Evolutionary conservation across 2,329 filamentous ascomycete genomes (phyloP).

Genomic region (Penicillium corylophilum): DNA sequence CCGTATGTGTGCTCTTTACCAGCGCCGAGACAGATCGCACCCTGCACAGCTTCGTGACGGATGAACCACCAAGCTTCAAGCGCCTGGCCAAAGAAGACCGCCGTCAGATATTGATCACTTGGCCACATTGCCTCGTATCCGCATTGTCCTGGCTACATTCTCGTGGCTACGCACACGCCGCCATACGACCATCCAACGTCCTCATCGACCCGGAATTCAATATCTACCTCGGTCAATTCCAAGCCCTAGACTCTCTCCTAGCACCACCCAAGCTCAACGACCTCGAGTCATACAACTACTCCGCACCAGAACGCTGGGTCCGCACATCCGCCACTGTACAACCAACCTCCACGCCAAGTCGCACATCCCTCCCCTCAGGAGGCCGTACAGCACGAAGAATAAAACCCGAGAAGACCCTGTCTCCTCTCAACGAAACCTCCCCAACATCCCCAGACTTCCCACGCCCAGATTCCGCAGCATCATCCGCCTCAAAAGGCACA

Average conservation of each 20-base stretch:
- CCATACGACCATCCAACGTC: slow-evolving; percentile 61
- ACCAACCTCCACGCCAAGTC: slow-evolving; percentile 26
- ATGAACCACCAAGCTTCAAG: slow-evolving; percentile 44
- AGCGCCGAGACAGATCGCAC: slow-evolving; percentile 41
- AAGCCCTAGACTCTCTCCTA: slow-evolving; percentile 55
- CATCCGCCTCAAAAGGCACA: slow-evolving; percentile 34
- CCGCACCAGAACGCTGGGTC: slow-evolving; percentile 56
- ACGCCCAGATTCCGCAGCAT: slow-evolving; percentile 32
- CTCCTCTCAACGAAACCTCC: slow-evolving; percentile 25
- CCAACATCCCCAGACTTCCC: slow-evolving; percentile 21
- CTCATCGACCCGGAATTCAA: slow-evolving; percentile 56
- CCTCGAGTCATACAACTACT: slow-evolving; percentile 59
- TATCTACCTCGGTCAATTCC: slow-evolving; percentile 60
- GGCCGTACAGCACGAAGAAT: slow-evolving; percentile 40
- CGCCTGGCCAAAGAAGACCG: slow-evolving; percentile 42
- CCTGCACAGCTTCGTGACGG: slow-evolving; percentile 44
- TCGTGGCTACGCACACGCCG: slow-evolving; percentile 55
- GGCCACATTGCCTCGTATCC: slow-evolving; percentile 53
- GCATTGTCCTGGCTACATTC: slow-evolving; percentile 58
- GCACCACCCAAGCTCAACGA: slow-evolving; percentile 53
- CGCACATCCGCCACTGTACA: slow-evolving; percentile 36
- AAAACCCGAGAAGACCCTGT: slow-evolving; percentile 21
- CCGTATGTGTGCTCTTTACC: slow-evolving; percentile 44
- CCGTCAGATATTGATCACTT: slow-evolving; percentile 44
- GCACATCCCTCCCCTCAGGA: slow-evolving; percentile 40